Conservation (phyloP, 768 basidiomycete genomes). For the Tremella fuciformis region DNA sequence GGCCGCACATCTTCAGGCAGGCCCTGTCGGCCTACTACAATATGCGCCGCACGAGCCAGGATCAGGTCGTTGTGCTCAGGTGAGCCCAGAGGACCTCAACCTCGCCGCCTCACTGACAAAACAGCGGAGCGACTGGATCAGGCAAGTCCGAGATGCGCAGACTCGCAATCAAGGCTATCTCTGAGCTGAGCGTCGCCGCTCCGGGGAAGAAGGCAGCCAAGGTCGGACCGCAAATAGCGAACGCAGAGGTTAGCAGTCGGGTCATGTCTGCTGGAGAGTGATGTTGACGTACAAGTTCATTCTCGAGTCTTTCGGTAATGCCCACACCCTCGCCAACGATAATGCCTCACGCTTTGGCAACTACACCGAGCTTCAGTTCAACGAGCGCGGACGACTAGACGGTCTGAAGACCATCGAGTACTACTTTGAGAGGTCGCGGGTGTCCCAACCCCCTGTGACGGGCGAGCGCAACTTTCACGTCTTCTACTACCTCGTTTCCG, state of each 20-base stretch:
- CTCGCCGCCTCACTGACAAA: not conserved
- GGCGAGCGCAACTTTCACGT: slow-evolving; percentile 97
- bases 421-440: slow-evolving; percentile 86
- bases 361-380: slow-evolving; percentile 97
- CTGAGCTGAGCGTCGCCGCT: slow-evolving; percentile 83
- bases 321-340: slow-evolving; percentile 72
- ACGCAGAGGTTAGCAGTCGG: slow-evolving; percentile 61
- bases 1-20: slow-evolving; percentile 86
- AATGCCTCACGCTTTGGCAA: slow-evolving; percentile 97
- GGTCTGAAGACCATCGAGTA: slow-evolving; percentile 96
- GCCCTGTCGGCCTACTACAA: slow-evolving; percentile 92
- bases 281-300: slow-evolving; percentile 61
- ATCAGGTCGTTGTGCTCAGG: slow-evolving; percentile 85
- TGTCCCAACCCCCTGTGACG: slow-evolving; percentile 66
- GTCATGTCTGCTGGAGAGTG: not conserved
- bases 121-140: slow-evolving; percentile 84
- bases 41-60: slow-evolving; percentile 88
- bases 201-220: slow-evolving; percentile 93
- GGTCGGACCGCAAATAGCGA: slow-evolving; percentile 78
- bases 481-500: slow-evolving; percentile 93
- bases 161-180: slow-evolving; percentile 82
- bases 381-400: slow-evolving; percentile 78
- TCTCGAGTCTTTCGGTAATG: slow-evolving; percentile 89
- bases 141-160: slow-evolving; percentile 90
- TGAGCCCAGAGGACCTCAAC: slow-evolving; percentile 53